A percentile compares a stretch with the other conserved stretches of the same genome.
phyloP scores from a whole-genome alignment of 345 rosid genomes.

The Ceriops decandra region DNA sequence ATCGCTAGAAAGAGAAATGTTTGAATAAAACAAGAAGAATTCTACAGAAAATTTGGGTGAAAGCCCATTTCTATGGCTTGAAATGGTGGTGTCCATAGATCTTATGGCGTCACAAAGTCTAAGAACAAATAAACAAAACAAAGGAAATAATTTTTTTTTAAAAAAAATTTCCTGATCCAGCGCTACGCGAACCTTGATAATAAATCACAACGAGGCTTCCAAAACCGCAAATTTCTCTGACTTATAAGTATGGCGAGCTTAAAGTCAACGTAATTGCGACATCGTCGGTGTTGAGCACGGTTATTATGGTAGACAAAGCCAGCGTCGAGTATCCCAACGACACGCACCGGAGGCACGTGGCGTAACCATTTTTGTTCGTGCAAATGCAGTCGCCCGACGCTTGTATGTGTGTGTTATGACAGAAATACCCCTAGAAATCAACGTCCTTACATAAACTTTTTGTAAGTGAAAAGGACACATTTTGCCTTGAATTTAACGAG shows the following conservation, averaged over 20 bases:
- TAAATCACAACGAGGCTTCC: slow-evolving; percentile 13
- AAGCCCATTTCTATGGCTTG: not conserved
- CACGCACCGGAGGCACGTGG: slow-evolving; percentile 17
- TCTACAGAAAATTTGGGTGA: not conserved
- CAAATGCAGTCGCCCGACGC: not conserved
- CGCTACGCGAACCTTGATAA: slow-evolving; percentile 14
- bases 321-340: not conserved
- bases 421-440: not conserved
- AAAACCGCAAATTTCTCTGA: not conserved
- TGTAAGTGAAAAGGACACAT: not conserved
- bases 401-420: no score
- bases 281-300: slow-evolving; percentile 23
- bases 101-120: not conserved
- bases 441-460: not conserved
- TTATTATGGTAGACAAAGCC: slow-evolving; percentile 17
- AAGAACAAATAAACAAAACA: not conserved
- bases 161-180: slow-evolving; percentile 6
- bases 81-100: not conserved
- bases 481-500: not conserved
- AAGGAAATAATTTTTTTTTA: no score
- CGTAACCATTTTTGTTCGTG: not conserved
- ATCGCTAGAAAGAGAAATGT: not conserved
- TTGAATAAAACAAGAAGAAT: not conserved
- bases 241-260: not conserved
- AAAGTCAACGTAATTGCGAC: slow-evolving; percentile 21